A percentile compares a stretch with the other conserved stretches of the same genome.
Evolutionary conservation across 2,329 filamentous ascomycete genomes (phyloP).

Genomic region (Nemania bipapillata): DNA sequence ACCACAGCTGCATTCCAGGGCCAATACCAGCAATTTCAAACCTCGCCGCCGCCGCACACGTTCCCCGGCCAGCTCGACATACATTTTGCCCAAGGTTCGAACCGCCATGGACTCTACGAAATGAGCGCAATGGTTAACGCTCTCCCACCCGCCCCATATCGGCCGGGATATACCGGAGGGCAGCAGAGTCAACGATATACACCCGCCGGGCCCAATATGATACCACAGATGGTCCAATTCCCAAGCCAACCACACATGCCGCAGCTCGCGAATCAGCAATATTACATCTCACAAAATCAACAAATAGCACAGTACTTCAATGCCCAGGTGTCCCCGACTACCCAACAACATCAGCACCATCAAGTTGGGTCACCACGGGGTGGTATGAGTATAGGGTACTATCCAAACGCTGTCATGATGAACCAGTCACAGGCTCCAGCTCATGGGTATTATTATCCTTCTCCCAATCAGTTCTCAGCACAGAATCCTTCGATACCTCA

Average conservation of each 20-base stretch:
- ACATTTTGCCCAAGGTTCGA: conserved; percentile 49
- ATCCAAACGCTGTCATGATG: conserved; percentile 54
- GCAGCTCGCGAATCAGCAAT: conserved; percentile 58
- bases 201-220: conserved; percentile 52
- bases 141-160: conserved; percentile 57
- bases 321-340: conserved; percentile 53
- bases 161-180: conserved; percentile 54
- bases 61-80: conserved; percentile 59
- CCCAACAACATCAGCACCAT: conserved; percentile 54
- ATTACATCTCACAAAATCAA: conserved; percentile 60
- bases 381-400: conserved; percentile 51
- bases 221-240: conserved; percentile 58
- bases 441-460: conserved; percentile 56
- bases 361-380: conserved; percentile 48
- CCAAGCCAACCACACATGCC: conserved; percentile 53
- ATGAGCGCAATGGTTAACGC: conserved; percentile 60
- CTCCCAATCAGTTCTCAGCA: conserved; percentile 53
- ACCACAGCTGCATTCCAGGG: conserved; percentile 46
- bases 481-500: conserved; percentile 52
- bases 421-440: conserved; percentile 26
- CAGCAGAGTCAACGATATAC: conserved; percentile 47
- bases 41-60: conserved; percentile 53
- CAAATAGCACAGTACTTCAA: conserved; percentile 60
- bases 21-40: conserved; percentile 51
- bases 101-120: conserved; percentile 57